phyloP scores from a whole-genome alignment of 345 rosid genomes.

The Capsella bursapastoris region DNA sequence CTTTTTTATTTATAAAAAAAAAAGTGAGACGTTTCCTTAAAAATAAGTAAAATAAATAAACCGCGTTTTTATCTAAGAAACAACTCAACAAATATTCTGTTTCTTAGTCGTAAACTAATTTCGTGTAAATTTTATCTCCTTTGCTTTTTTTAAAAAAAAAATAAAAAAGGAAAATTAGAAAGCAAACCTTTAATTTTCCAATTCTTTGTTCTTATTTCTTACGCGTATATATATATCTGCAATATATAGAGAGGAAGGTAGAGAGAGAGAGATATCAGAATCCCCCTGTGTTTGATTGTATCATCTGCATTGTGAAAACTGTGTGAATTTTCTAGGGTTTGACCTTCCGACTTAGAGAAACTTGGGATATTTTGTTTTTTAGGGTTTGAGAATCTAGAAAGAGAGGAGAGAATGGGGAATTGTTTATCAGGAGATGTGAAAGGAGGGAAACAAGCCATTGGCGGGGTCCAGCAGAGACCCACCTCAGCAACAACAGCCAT shows the following conservation, averaged over 20 bases:
- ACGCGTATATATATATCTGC: not conserved
- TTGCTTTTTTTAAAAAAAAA: not conserved
- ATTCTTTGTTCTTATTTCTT: not conserved
- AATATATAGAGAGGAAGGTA: not conserved
- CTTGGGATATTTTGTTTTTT: not conserved
- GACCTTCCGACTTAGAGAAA: not conserved
- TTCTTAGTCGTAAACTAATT: not conserved
- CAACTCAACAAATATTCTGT: not conserved
- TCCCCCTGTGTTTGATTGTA: not conserved
- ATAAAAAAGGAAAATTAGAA: not conserved
- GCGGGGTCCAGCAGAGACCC: conserved; percentile 58
- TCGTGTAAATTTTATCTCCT: not conserved
- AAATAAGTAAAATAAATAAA: not conserved
- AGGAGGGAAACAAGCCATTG: conserved; percentile 79
- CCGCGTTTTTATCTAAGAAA: not conserved
- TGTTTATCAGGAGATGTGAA: conserved; percentile 65
- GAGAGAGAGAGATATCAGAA: not conserved
- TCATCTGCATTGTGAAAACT: not conserved
- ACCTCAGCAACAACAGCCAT: not conserved
- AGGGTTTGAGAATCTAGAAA: not conserved
- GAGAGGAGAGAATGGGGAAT: conserved; percentile 51
- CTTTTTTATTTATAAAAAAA: no score
- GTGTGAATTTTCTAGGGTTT: not conserved
- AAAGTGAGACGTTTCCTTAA: not conserved
- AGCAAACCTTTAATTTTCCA: not conserved